Base-by-base conservation (phyloP, 2,329 filamentous ascomycete genomes). In the Phaeosphaeria sp. region DNA sequence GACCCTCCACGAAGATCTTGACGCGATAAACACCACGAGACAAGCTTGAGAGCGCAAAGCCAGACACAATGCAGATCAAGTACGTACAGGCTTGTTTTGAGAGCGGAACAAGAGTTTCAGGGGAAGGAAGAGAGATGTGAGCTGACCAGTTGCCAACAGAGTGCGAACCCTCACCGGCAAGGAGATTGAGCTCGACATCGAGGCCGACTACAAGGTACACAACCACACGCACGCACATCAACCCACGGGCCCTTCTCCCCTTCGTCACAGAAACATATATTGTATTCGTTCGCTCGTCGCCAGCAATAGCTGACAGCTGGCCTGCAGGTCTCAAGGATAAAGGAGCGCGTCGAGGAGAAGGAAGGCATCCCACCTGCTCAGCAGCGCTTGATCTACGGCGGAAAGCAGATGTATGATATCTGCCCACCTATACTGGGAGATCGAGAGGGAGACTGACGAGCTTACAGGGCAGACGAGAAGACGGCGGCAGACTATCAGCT, bases 301-400 rank as follows among this genome's bases (percentile, higher is more conserved):
- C 13, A 54, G 43, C 41, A 30, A 15, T 30, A 39, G 52, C 63
- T 70, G 52, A 72, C 46, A 39, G 10, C 3, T 42, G 44, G 20
- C 10, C 6, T 20, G 3, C 66, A 96, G 93, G 91, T 98, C 69
- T 89, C 90, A 42, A 89, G 93, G 78, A 98, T 99, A 85, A 99
- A 99, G 85, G 95, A 98, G 81, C 93, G 94, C 73, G 95, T 99
- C 55, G 95, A 99, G 80, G 95, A 99, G 83, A 98, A 98, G 82
- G 95, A 98, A 77, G 95, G 95, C 56, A 99, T 99, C 71, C 94
- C 95, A 44, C 95, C 95, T 0, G 93, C 95, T 18, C 95, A 99
- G 81, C 95, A 99, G 81, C 89, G 95, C 58, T 83, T 99, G 66
- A 99, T 99, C 73, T 97, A 90, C 76, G 93, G 94, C 53, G 95